Base-by-base conservation (phyloP, 1,284 basidiomycete genomes). In the Irpex sp. region DNA sequence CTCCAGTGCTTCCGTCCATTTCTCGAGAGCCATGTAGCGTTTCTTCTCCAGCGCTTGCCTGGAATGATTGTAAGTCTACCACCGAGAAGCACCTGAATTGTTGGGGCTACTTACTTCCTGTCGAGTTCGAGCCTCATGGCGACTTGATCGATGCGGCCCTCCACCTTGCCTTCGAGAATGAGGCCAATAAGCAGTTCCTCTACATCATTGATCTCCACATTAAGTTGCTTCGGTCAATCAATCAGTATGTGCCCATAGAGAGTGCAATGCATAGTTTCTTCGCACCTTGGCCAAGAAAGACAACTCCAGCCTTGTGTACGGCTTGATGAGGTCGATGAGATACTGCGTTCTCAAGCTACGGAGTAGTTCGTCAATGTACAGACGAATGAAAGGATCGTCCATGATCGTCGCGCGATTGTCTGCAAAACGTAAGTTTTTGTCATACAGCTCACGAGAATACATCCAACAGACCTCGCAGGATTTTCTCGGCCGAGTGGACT, bases 251-350 rank as follows among this genome's bases (percentile, higher is more conserved):
- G 43, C 55, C 21, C 13, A 64, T 46, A 65, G 65, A 57, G 57
- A 7, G 35, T 26, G 7, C 61, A 11, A 37, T n/a, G 36, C 15
- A 37, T 46, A 26, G 7, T 47, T 0, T 15, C 36, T 26, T 1
- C 78, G 62, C 68, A 92, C 94, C 80, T 93, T 92, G 39, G 93
- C 94, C 11, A 98, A 83, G 82, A 95, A 97, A 11, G 88, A 85
- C 50, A 98, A 83, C 74, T 98, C 95, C 55, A 99, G 83, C 39
- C 95, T 85, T 1, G 93, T 96, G 77, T 99, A 99, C 1, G 96
- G 95, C 75, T 95, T 96, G 81, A 99, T 96, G 65, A 98, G 87
- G 74, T 98, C 97, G 68, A 98, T 95, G 65, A 99, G 87, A 75
- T 98, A 99, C 71, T 97, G 95, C 0, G 96, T 98, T 4, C 97